Conservation (phyloP, 176 grass and related monocot genomes). For the Hsuehochloa calcarea region DNA sequence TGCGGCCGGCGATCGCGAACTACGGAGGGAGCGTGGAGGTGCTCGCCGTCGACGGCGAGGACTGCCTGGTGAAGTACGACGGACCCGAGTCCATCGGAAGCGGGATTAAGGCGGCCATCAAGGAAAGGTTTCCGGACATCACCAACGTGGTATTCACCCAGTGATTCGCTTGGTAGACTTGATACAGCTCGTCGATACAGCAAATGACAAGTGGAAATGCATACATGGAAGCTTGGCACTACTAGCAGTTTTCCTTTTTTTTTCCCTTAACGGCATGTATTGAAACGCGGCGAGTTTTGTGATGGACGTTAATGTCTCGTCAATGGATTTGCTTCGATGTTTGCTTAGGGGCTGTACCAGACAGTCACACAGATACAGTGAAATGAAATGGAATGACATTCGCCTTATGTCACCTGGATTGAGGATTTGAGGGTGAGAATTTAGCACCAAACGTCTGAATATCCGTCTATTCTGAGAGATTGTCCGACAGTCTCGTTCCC, state of each 20-base stretch:
- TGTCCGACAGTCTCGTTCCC: neutral
- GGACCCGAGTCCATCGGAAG: conserved; percentile 82
- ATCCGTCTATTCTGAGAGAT: neutral
- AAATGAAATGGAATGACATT: neutral
- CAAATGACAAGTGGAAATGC: neutral
- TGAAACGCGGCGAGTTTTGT: neutral
- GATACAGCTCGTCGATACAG: neutral
- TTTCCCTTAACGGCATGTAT: neutral
- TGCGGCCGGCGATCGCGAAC: conserved; percentile 85
- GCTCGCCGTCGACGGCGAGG: conserved; percentile 58
- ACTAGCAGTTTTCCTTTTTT: neutral
- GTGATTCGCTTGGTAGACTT: neutral
- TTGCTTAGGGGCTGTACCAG: neutral
- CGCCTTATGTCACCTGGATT: neutral
- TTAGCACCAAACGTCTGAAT: neutral
- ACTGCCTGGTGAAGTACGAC: conserved; percentile 81
- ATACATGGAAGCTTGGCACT: neutral
- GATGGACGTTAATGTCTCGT: neutral
- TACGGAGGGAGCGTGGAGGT: conserved; percentile 86
- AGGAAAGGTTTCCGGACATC: conserved; percentile 91
- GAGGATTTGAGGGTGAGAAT: neutral
- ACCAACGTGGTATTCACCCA: conserved; percentile 70
- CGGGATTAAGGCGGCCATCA: conserved; percentile 91
- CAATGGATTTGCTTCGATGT: neutral
- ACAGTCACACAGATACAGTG: neutral